Evolutionary conservation across 2,329 filamentous ascomycete species (phyloP), one percentile per base, ranked within the genome.

Genomic region (Xylariales sp.): DNA sequence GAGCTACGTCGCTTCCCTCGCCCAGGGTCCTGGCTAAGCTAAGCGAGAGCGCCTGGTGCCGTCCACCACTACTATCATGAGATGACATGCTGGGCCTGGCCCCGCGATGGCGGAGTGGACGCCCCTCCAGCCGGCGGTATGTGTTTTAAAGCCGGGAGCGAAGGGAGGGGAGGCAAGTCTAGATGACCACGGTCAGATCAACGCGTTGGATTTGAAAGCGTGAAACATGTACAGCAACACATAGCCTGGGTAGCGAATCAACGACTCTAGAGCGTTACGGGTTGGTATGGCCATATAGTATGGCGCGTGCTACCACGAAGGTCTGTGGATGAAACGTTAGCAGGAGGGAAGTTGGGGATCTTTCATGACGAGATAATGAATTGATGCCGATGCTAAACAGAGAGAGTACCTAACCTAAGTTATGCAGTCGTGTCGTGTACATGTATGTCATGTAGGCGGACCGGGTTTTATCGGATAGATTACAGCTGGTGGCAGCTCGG

Each of bases 1-100:
- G 65, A 45, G 49, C 66, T 30, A 41, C 9, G 18, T 68, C 66
- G 16, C 57, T 68, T 34, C 66, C 66, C 9, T 34, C n/a, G 18
- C 14, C 63, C 10, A 28, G 43, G 8, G 41, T 50, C 43, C 49
- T 56, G 9, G 62, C 48, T 1, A 49, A 59, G 36, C 39, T 62
- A 14, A 16, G 48, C 23, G 12, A 18, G n/a, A 18, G 49, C 16
- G 43, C 34, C 30, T 64, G 60, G 65, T 32, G 50, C 16, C 48
- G 9, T 18, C 49, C 43, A 23, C 39, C 49, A 10, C 9, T 58
- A 5, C 28, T 49, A 12, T 56, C 7, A 5, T 45, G 64, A 62
- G 32, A 64, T 4, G 8, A 7, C 1, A 48, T 6, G 45, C 28
- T 30, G 9, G 16, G 16, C 14, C 3, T 48, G 39, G 16, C 48